These are phyloP conservation scores for Lophiostoma macrostomum DNA, from an alignment of 495 filamentous ascomycete species.

Conservation along the genomic window DNA sequence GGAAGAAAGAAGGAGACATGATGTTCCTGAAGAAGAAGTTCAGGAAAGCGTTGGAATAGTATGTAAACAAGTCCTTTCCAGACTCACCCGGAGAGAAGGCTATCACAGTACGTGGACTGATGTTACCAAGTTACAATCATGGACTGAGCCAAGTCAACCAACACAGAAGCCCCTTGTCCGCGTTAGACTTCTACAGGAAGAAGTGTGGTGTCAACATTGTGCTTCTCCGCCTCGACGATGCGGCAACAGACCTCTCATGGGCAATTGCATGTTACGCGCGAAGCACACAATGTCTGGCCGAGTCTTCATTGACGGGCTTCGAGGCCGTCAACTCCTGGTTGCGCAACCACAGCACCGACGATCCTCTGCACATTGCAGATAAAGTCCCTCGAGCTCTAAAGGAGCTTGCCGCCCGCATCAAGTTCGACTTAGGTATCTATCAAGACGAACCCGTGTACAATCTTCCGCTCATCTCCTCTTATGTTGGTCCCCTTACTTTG, in stretches of 20 bases:
- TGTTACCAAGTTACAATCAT: constrained; percentile 14
- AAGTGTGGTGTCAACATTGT: constrained; percentile 29
- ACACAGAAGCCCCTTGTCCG: background rate
- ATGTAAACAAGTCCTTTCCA: constrained; percentile 10
- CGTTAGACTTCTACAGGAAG: constrained; percentile 21
- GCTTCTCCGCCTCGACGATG: constrained; percentile 24
- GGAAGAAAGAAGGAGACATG: constrained; percentile 32
- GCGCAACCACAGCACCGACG: constrained; percentile 9
- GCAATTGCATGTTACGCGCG: constrained; percentile 6
- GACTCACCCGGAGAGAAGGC: too few relatives aligned
- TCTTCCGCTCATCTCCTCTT: constrained; percentile 28
- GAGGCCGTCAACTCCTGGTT: constrained; percentile 9
- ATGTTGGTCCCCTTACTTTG: constrained; percentile 19
- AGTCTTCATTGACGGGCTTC: background rate
- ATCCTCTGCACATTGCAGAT: constrained; percentile 9
- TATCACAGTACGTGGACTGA: background rate
- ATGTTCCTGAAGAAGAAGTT: constrained; percentile 27
- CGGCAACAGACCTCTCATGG: constrained; percentile 10
- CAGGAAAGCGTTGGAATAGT: constrained; percentile 16
- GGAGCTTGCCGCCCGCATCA: constrained; percentile 21
- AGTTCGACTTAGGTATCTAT: constrained; percentile 26
- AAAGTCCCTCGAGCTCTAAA: constrained; percentile 1
- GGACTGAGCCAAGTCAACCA: constrained; percentile 4
- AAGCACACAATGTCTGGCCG: background rate
- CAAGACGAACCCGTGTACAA: constrained; percentile 10